Evolutionary conservation across 768 basidiomycete genomes (phyloP).

Genomic region (Pleurotus platypus): DNA sequence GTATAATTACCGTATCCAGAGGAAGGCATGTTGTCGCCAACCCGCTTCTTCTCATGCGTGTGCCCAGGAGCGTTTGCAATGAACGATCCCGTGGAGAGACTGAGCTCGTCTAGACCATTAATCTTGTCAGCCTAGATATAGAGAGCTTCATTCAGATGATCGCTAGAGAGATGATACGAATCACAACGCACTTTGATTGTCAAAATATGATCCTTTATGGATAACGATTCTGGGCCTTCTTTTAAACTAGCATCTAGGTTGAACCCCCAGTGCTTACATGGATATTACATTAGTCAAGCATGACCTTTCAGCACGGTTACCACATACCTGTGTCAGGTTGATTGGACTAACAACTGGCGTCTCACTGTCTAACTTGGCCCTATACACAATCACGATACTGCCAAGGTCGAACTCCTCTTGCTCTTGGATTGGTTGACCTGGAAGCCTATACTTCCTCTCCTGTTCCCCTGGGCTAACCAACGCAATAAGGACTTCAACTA

Average conservation of each 20-base stretch:
- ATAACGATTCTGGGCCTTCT: slow-evolving; percentile 35
- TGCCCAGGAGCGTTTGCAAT: slow-evolving; percentile 45
- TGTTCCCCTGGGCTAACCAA: slow-evolving; percentile 37
- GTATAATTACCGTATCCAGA: slow-evolving; percentile 51
- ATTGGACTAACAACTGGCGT: slow-evolving; percentile 59
- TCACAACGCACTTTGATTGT: slow-evolving; percentile 32
- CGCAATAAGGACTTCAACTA: slow-evolving; percentile 54
- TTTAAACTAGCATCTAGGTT: slow-evolving; percentile 69
- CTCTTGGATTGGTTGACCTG: slow-evolving; percentile 13
- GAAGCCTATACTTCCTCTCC: slow-evolving; percentile 20
- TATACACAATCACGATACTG: slow-evolving; percentile 63
- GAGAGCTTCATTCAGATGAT: too few species aligned
- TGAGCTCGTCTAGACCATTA: slow-evolving; percentile 45
- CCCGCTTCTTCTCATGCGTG: slow-evolving; percentile 43
- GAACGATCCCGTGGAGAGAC: slow-evolving; percentile 52
- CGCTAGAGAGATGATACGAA: too few species aligned
- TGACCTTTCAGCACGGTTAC: not conserved
- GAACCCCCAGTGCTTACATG: slow-evolving; percentile 73
- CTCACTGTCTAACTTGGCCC: slow-evolving; percentile 55
- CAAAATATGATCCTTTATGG: slow-evolving; percentile 47
- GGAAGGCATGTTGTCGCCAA: slow-evolving; percentile 56
- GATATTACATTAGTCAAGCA: not conserved
- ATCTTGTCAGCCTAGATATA: slow-evolving; percentile 45
- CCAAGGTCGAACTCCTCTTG: slow-evolving; percentile 50
- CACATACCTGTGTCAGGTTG: slow-evolving; percentile 68